Percentiles rank a stretch among this genome's conserved stretches.
Conservation (phyloP, 208 protist genomes). For the Acanthamoeba sp. region DNA sequence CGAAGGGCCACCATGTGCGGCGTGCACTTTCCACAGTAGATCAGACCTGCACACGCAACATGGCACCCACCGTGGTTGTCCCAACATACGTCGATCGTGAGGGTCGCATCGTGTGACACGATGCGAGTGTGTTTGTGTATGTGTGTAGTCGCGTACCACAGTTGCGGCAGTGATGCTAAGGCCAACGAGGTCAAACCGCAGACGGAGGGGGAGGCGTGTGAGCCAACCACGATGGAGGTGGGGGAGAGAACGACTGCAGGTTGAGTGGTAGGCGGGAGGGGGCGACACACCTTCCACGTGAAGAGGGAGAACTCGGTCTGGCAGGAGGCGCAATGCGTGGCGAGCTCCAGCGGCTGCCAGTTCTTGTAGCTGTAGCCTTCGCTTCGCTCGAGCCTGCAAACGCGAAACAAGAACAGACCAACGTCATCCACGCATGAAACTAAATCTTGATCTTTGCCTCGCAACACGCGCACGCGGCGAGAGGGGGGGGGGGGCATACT, state of each 20-base stretch:
- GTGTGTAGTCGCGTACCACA: not conserved
- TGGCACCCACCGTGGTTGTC: too few relatives aligned
- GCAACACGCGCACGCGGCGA: not conserved
- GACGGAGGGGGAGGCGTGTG: not conserved
- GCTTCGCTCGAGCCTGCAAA: conserved; percentile 1
- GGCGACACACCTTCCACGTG: conserved; percentile 2
- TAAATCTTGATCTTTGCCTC: too few relatives aligned
- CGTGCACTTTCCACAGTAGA: conserved; percentile 4
- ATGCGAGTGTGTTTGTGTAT: not conserved
- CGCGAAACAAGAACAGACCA: not conserved
- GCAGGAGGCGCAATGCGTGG: conserved; percentile 26
- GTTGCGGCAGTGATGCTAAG: conserved; percentile 45
- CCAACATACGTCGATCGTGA: not conserved
- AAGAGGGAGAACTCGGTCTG: conserved; percentile 49
- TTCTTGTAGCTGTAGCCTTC: conserved; percentile 64
- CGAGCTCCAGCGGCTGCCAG: conserved; percentile 38
- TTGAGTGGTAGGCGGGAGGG: not conserved
- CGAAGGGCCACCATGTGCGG: conserved; percentile 10
- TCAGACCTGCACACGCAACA: conserved; percentile 13
- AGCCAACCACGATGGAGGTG: not conserved
- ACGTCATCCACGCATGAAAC: not conserved
- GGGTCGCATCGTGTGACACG: not conserved
- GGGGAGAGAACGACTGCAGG: too few relatives aligned
- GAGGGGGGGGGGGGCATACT: not conserved
- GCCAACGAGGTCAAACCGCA: too few relatives aligned